These are phyloP conservation scores for Eimeria tenella DNA, from an alignment of 169 alveolate species.

Conservation along the genomic window DNA sequence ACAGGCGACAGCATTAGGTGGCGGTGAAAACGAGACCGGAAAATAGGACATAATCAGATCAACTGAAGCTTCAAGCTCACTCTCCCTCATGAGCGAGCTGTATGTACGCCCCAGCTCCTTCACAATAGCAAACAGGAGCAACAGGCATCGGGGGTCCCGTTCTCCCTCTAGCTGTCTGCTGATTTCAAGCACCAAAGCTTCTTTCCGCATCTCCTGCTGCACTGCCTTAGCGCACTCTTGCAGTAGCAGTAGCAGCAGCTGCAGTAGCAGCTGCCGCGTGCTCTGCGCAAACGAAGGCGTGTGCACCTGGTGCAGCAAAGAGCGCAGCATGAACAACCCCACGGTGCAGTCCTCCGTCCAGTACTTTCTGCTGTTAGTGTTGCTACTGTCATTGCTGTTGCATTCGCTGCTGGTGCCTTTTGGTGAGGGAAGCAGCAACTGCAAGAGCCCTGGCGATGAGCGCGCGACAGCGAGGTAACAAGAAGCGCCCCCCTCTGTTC, in stretches of 20 bases:
- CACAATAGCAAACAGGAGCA: slow-evolving; percentile 65
- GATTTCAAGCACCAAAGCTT: not conserved
- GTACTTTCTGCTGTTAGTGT: not conserved
- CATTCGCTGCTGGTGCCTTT: not conserved
- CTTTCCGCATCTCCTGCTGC: not conserved
- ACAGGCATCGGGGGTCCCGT: slow-evolving; percentile 79
- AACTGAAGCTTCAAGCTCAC: not conserved
- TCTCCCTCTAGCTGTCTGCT: slow-evolving; percentile 77
- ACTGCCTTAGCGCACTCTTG: not conserved
- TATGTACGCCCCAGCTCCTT: slow-evolving; percentile 16
- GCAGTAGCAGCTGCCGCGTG: slow-evolving; percentile 66
- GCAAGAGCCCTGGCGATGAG: slow-evolving; percentile 39
- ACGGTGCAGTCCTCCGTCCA: slow-evolving; percentile 5
- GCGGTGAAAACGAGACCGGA: slow-evolving; percentile 74
- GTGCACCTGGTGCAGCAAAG: slow-evolving; percentile 55
- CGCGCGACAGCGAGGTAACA: not conserved
- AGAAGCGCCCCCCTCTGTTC: not conserved
- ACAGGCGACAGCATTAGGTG: slow-evolving; percentile 40
- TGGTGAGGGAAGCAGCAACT: slow-evolving; percentile 4
- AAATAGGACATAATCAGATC: slow-evolving; percentile 62
- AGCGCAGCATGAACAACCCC: slow-evolving; percentile 15
- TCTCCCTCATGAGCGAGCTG: not conserved
- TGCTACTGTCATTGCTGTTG: not conserved
- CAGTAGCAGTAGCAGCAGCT: slow-evolving; percentile 61
- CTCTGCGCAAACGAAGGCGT: slow-evolving; percentile 65